phyloP scores from a whole-genome alignment of 768 basidiomycete species.

The Hortiboletus flavorubellus region DNA sequence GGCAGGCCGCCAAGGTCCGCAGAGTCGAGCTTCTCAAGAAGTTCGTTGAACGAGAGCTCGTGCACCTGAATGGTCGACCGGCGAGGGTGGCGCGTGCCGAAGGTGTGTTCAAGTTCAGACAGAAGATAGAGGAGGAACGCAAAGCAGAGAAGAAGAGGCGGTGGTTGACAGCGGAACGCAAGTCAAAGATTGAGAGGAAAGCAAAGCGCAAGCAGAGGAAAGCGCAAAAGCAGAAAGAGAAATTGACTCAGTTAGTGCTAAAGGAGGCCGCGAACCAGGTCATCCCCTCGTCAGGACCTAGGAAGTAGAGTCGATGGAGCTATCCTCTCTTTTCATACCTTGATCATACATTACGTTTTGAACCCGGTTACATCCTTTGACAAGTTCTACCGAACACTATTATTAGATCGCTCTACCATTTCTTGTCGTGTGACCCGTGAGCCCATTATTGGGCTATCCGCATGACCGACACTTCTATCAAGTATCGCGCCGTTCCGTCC shows the following conservation, averaged over 20 bases:
- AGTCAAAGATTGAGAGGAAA: conserved; percentile 37
- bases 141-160: conserved; percentile 60
- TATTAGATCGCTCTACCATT: too few relatives aligned
- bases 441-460: neutral
- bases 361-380: neutral
- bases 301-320: conserved; percentile 8
- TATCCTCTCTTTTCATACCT: neutral
- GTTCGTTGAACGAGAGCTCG: conserved; percentile 51
- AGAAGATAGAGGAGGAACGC: conserved; percentile 53
- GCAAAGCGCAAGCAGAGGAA: conserved; percentile 42
- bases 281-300: conserved; percentile 36
- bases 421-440: too few relatives aligned
- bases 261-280: conserved; percentile 58
- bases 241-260: conserved; percentile 50
- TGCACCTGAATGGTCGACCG: conserved; percentile 57
- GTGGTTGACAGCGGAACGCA: conserved; percentile 38
- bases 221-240: conserved; percentile 47
- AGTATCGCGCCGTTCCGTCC: conserved; percentile 22
- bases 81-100: conserved; percentile 65
- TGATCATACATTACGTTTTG: neutral
- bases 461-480: conserved; percentile 9
- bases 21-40: conserved; percentile 50
- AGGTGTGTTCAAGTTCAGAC: conserved; percentile 71
- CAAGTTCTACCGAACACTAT: too few relatives aligned
- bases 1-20: conserved; percentile 54